Evolutionary conservation across 306 rosid species (phyloP).

Genomic region (Casuarina cunninghamiana): DNA sequence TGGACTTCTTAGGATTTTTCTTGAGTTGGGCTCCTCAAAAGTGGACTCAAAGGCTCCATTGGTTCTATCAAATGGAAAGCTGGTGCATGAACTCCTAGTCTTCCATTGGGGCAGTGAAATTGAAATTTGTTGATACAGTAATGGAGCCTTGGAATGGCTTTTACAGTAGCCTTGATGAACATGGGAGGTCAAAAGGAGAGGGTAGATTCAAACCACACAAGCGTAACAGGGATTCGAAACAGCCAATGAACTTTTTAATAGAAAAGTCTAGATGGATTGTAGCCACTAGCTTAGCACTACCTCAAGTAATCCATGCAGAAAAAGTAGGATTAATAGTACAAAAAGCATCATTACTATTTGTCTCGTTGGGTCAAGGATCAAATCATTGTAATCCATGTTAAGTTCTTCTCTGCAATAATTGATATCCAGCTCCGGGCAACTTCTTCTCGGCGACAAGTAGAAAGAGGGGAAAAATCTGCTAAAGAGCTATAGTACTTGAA

Average conservation of each 20-base stretch:
- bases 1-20: too few relatives aligned
- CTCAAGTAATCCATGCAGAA: slow-evolving; percentile 4
- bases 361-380: slow-evolving; percentile 26
- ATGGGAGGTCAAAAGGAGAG: background rate
- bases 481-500: background rate
- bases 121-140: background rate
- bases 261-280: slow-evolving; percentile 9
- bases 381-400: slow-evolving; percentile 17
- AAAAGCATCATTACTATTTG: slow-evolving; percentile 23
- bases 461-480: background rate
- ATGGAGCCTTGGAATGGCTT: too few relatives aligned
- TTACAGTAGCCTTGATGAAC: background rate
- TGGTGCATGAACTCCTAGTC: too few relatives aligned
- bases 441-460: slow-evolving; percentile 3
- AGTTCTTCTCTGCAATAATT: background rate
- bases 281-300: slow-evolving; percentile 5
- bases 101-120: too few relatives aligned
- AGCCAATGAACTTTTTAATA: slow-evolving; percentile 11
- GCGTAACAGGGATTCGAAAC: slow-evolving; percentile 19
- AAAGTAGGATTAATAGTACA: background rate
- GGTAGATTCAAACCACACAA: slow-evolving; percentile 12
- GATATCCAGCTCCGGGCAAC: background rate
- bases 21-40: too few relatives aligned
- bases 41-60: too few relatives aligned
- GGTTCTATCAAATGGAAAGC: too few relatives aligned